Conservation (phyloP, 345 rosid species). For the Populus pruinosa region DNA sequence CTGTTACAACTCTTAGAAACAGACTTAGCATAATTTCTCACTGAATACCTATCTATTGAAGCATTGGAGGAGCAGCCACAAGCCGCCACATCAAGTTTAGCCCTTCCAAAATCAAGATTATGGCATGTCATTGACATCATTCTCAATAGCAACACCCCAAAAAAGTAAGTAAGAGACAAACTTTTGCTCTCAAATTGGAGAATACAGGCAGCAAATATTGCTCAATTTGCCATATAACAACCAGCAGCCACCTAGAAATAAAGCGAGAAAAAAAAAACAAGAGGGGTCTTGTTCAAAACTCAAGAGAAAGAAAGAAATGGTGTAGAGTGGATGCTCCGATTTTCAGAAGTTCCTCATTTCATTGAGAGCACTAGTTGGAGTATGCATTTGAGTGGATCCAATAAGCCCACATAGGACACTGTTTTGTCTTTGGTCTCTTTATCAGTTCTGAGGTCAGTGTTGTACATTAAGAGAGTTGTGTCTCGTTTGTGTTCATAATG, state of each 20-base stretch:
- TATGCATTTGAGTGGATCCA: slow-evolving; percentile 44
- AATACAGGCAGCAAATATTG: slow-evolving; percentile 21
- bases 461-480: background rate
- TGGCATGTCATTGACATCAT: slow-evolving; percentile 72
- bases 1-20: slow-evolving; percentile 30
- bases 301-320: slow-evolving; percentile 9
- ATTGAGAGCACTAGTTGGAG: slow-evolving; percentile 4
- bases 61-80: slow-evolving; percentile 63
- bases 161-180: slow-evolving; percentile 17
- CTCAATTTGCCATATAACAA: slow-evolving; percentile 18
- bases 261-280: background rate
- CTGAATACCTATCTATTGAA: slow-evolving; percentile 38
- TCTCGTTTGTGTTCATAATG: no score
- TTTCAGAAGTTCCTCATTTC: background rate
- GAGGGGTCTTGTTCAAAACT: slow-evolving; percentile 10
- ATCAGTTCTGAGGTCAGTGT: slow-evolving; percentile 22
- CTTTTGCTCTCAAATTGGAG: slow-evolving; percentile 7
- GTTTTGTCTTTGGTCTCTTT: slow-evolving; percentile 9
- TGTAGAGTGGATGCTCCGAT: slow-evolving; percentile 1
- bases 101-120: slow-evolving; percentile 59
- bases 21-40: slow-evolving; percentile 30
- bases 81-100: slow-evolving; percentile 54
- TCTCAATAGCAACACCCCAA: slow-evolving; percentile 29
- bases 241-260: background rate
- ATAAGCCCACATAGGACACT: slow-evolving; percentile 41